Conservation (phyloP, 148 eudicot genomes). For the Rhododendron kiyosumense region DNA sequence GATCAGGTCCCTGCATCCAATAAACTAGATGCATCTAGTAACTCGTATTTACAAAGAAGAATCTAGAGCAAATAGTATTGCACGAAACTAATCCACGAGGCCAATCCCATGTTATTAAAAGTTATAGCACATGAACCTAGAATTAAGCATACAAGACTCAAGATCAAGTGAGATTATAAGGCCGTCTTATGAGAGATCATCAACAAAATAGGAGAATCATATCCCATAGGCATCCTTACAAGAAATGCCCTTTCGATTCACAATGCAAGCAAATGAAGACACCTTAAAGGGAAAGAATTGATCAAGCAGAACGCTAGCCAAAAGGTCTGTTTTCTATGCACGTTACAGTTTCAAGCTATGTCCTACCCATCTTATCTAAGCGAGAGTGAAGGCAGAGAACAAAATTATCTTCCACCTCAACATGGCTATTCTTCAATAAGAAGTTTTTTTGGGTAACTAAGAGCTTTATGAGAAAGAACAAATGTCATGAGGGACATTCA, state of each 20-base stretch:
- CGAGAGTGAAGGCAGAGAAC: background rate
- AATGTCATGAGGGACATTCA: background rate
- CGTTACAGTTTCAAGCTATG: background rate
- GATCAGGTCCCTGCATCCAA: conserved; percentile 74
- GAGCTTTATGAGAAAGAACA: background rate
- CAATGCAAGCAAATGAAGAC: background rate
- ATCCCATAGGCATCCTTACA: background rate
- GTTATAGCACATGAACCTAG: background rate
- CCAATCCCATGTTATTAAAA: background rate
- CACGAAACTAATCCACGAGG: background rate
- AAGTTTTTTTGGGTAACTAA: background rate
- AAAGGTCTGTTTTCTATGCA: background rate
- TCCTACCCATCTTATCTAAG: conserved; percentile 3
- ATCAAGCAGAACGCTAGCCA: background rate
- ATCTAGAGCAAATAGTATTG: background rate
- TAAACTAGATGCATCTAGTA: background rate
- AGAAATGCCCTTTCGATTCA: background rate
- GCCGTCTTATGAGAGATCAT: background rate
- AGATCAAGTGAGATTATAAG: background rate
- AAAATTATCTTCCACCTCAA: background rate
- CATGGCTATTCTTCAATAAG: background rate
- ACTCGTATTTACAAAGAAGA: background rate
- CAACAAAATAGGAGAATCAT: background rate
- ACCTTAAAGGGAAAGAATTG: background rate
- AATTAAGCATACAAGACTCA: background rate